A percentile compares a stretch with the other conserved stretches of the same genome.
Evolutionary conservation across 306 rosid species (phyloP).

Genomic region (Cucumis melo): DNA sequence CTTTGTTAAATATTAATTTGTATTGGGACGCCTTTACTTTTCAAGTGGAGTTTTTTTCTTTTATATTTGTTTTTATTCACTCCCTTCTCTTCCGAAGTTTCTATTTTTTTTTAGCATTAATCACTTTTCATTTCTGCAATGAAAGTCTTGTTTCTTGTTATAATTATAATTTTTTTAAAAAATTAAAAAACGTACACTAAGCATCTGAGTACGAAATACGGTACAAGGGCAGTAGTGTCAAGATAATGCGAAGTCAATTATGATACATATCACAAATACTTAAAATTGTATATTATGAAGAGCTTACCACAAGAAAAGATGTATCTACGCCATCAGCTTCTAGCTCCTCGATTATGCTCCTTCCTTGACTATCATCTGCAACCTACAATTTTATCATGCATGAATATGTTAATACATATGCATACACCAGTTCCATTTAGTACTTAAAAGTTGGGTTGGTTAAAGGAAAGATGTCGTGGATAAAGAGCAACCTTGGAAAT

Average conservation of each 20-base stretch:
- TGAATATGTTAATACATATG: background rate
- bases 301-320: conserved; percentile 58
- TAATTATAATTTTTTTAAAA: too few relatives aligned
- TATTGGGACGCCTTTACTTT: too few relatives aligned
- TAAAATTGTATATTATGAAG: background rate
- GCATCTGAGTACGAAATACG: background rate
- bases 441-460: background rate
- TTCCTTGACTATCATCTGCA: conserved; percentile 81
- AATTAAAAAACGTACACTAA: background rate
- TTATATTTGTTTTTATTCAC: too few relatives aligned
- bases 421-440: background rate
- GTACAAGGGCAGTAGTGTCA: background rate
- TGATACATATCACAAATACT: background rate
- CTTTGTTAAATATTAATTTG: too few relatives aligned
- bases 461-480: background rate
- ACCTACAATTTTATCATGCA: conserved; percentile 26
- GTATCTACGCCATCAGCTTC: conserved; percentile 70
- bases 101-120: too few relatives aligned
- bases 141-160: too few relatives aligned
- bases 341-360: conserved; percentile 57
- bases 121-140: too few relatives aligned
- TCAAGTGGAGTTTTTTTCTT: too few relatives aligned
- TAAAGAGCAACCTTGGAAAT: conserved; percentile 53
- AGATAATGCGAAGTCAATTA: background rate
- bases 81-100: too few relatives aligned